Base-by-base conservation (phyloP, 2,329 filamentous ascomycete genomes). In the Trichoderma arundinaceum region DNA sequence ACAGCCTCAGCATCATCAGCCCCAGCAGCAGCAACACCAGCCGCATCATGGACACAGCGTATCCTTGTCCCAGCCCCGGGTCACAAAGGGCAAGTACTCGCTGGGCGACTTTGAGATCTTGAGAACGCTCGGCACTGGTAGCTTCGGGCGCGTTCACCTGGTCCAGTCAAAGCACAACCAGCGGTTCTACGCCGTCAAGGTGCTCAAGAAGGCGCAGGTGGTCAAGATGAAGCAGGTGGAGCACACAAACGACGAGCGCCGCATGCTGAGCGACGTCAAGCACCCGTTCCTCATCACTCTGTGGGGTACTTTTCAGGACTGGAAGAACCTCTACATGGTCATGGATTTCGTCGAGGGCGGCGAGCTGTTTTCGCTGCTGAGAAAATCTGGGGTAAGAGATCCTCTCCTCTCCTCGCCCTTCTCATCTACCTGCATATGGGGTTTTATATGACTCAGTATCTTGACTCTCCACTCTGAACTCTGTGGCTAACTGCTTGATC, bases 161-260 rank as follows among this genome's bases (percentile, higher is more conserved):
- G 95, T 98, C 61, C 95, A 98, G 81, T 97, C 94, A 70, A 95
- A 94, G 79, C 95, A 99, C 81, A 99, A 99, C 79, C 92, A 96
- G 80, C 90, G 95, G 68, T 99, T 94, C 83, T 99, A 99, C 80
- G 95, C 95, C 52, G 90, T 99, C 80, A 99, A 99, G 82, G 95
- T 99, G 70, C 82, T 99, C 79, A 99, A 99, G 79, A 99, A 99
- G 85, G 90, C 90, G 56, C 95, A 99, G 81, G 94, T 99, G 63
- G 93, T 99, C 78, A 97, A 97, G 83, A 98, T 99, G 95, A 99
- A 99, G 86, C 95, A 99, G 80, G 93, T 99, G 67, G 95, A 99
- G 80, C 95, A 99, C 81, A 99, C 95, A 71, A 99, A 99, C 75
- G 95, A 99, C 79, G 95, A 99, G 82, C 87, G 95, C 71, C 88